Conservation (phyloP, 169 alveolate genomes). For the Plasmodium fragile region DNA sequence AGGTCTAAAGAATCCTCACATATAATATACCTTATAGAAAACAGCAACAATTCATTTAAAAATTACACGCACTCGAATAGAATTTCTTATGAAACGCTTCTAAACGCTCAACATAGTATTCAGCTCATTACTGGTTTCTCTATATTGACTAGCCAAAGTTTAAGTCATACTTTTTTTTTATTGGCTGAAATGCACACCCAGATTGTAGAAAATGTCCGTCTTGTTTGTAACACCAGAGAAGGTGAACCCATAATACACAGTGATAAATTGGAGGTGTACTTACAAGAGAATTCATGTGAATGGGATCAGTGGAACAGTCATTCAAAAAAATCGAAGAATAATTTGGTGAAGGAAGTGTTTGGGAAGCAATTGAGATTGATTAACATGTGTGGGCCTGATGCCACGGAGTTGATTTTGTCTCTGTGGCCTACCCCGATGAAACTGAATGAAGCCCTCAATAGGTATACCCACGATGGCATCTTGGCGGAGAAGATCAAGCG, state of each 20-base stretch:
- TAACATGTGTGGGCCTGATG: conserved; percentile 86
- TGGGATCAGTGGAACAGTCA: conserved; percentile 84
- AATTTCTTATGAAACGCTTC: conserved; percentile 75
- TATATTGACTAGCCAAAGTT: conserved; percentile 80
- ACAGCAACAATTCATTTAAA: conserved; percentile 78
- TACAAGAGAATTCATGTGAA: conserved; percentile 70
- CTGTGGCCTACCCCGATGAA: conserved; percentile 89
- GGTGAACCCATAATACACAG: conserved; percentile 7
- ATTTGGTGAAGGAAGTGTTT: conserved; percentile 85
- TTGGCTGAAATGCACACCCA: conserved; percentile 75
- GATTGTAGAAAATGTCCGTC: conserved; percentile 49
- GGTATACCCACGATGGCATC: conserved; percentile 69
- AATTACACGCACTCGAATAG: conserved; percentile 80
- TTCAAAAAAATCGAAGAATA: conserved; percentile 83
- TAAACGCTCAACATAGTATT: conserved; percentile 76
- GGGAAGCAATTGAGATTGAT: conserved; percentile 87
- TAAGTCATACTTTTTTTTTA: conserved; percentile 78
- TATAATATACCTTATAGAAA: conserved; percentile 86
- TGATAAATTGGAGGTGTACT: conserved; percentile 21
- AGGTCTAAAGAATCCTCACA: conserved; percentile 84
- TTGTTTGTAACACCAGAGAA: conserved; percentile 11
- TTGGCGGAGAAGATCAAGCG: conserved; percentile 57
- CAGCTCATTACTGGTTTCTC: conserved; percentile 81
- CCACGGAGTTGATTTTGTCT: conserved; percentile 84
- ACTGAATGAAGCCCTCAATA: conserved; percentile 76